Percentiles rank a stretch among this genome's conserved stretches.
Conservation (phyloP, 345 rosid genomes). For the Lumnitzera littorea region DNA sequence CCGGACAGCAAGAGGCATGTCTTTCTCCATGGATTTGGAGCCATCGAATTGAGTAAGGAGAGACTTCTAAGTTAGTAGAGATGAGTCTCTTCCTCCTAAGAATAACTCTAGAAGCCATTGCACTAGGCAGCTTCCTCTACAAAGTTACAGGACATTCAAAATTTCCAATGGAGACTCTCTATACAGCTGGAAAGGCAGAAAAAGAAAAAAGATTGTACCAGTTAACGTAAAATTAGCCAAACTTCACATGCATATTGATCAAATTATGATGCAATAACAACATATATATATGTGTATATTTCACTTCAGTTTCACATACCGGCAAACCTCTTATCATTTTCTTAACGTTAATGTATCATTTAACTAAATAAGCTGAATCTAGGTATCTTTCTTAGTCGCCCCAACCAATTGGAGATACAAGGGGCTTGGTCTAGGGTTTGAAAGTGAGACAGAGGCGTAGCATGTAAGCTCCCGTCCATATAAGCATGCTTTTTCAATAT, state of each 20-base stretch:
- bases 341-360: too few relatives aligned
- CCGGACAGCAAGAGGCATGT: slow-evolving; percentile 14
- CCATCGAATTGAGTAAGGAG: slow-evolving; percentile 28
- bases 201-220: background rate
- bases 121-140: slow-evolving; percentile 11
- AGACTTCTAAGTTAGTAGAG: slow-evolving; percentile 35
- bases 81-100: slow-evolving; percentile 42
- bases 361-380: too few relatives aligned
- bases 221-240: too few relatives aligned
- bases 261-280: too few relatives aligned
- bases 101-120: slow-evolving; percentile 74
- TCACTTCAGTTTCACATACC: too few relatives aligned
- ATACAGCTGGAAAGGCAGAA: slow-evolving; percentile 11
- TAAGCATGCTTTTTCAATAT: background rate
- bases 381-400: too few relatives aligned
- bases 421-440: too few relatives aligned
- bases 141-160: slow-evolving; percentile 11
- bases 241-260: too few relatives aligned
- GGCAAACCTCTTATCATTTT: too few relatives aligned
- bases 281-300: too few relatives aligned
- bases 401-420: too few relatives aligned
- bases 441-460: background rate
- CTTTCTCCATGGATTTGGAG: slow-evolving; percentile 27
- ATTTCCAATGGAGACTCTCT: background rate
- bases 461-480: background rate